These are phyloP conservation scores for Niveomyces coronatus DNA, from an alignment of 2,329 filamentous ascomycete species.

Conservation along the genomic window DNA sequence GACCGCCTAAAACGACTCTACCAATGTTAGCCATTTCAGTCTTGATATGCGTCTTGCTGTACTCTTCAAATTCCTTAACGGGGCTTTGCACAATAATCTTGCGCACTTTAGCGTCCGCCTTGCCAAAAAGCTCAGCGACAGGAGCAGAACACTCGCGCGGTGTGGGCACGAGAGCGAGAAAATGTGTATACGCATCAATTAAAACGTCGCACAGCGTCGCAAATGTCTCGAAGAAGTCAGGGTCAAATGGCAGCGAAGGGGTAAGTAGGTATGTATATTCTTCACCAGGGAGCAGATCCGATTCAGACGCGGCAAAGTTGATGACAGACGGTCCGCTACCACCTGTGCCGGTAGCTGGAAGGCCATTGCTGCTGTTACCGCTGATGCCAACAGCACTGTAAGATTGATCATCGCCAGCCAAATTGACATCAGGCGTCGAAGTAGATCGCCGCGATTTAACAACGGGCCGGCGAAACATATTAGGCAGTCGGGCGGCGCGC, in stretches of 20 bases:
- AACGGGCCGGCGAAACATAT: slow-evolving; percentile 66
- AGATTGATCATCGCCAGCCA: slow-evolving; percentile 13
- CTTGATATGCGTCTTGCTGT: slow-evolving; percentile 64
- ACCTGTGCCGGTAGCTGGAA: slow-evolving; percentile 18
- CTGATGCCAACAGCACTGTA: slow-evolving; percentile 15
- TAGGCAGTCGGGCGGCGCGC: slow-evolving; percentile 68
- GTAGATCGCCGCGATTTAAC: slow-evolving; percentile 47
- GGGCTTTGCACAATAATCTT: slow-evolving; percentile 84
- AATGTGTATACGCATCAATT: slow-evolving; percentile 79
- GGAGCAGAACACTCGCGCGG: slow-evolving; percentile 60
- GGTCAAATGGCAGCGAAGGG: slow-evolving; percentile 88
- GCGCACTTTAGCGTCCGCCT: slow-evolving; percentile 74
- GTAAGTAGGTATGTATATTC: slow-evolving; percentile 84
- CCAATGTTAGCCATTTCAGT: slow-evolving; percentile 76
- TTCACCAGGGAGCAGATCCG: slow-evolving; percentile 66
- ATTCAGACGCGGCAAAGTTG: slow-evolving; percentile 48
- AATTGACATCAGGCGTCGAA: slow-evolving; percentile 32
- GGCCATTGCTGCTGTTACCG: slow-evolving; percentile 20
- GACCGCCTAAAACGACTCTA: slow-evolving; percentile 77
- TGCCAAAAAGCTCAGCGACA: slow-evolving; percentile 78
- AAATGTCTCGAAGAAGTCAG: slow-evolving; percentile 95
- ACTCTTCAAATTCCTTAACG: slow-evolving; percentile 88
- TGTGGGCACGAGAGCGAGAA: slow-evolving; percentile 64
- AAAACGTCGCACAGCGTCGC: slow-evolving; percentile 90
- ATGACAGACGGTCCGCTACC: slow-evolving; percentile 36